Base-by-base conservation (phyloP, 805 yeast genomes). In the Allodekkera sacchari region DNA sequence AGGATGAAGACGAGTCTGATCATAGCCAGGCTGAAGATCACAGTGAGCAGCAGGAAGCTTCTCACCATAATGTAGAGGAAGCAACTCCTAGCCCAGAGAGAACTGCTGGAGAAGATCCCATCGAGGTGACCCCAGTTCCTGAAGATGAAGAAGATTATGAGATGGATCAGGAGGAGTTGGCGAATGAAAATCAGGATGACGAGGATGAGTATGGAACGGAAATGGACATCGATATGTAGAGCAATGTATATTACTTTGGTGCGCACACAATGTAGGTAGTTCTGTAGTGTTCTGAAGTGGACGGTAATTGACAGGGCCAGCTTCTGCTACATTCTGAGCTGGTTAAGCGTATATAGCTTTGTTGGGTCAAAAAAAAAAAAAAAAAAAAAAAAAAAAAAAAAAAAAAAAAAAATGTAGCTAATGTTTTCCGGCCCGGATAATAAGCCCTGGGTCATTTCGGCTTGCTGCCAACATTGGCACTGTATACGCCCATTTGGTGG, bases 91-190 rank as follows among this genome's bases (percentile, higher is more conserved):
- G 7, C 14, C 7, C 10, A n/a, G 26, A 23, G 26, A 52, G 50
- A 28, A 30, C 38, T n/a, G 18, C 18, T 6, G 19, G 22, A 5
- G 30, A 14, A 7, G 23, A 20, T 6, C 15, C 19, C 18, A 34
- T 15, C 3, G 27, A 29, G 7, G 33, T 59, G 22, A 74, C 68
- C 36, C 67, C 66, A 39, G 75, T 68, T 42, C 52, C 56, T 22
- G 69, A 62, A 16, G 65, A 61, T 21, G 48, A 49, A 13, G 61
- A 57, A 8, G 59, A 57, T 15, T 59, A 51, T 24, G 63, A 57
- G 18, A 61, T 56, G 34, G 59, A 55, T 18, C 58, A 55, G 17
- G 53, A 49, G 19, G 53, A 46, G n/a, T 36, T 47, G 17, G 53
- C 47, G 5, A 47, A 45, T 16, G 38, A 34, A 25, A 38, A 42